A percentile compares a stretch with the other conserved stretches of the same genome.
phyloP scores from a whole-genome alignment of 768 basidiomycete species.

The Tremella mesenterica region DNA sequence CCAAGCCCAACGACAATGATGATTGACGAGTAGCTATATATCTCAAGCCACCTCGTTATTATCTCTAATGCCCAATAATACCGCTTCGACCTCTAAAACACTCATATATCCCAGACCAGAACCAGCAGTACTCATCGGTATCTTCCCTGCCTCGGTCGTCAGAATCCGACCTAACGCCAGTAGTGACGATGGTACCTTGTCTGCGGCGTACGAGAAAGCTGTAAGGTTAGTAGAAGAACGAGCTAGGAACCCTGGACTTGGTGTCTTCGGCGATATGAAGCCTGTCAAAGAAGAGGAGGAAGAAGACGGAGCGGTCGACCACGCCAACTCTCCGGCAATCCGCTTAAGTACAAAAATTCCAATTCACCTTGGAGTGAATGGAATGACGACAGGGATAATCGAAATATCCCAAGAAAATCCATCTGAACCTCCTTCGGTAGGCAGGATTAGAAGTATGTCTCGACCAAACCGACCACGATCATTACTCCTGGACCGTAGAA shows the following conservation, averaged over 20 bases:
- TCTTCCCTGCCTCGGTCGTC: slow-evolving; percentile 84
- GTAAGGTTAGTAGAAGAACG: slow-evolving; percentile 16
- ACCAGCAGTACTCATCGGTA: slow-evolving; percentile 70
- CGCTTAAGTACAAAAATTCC: too few relatives aligned
- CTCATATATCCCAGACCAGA: slow-evolving; percentile 27
- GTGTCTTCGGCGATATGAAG: slow-evolving; percentile 48
- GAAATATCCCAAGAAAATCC: background rate
- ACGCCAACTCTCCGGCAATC: background rate
- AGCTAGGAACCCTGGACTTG: slow-evolving; percentile 37
- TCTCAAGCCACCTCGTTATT: slow-evolving; percentile 46
- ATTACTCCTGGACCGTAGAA: slow-evolving; percentile 12
- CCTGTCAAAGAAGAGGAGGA: slow-evolving; percentile 61
- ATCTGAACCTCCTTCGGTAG: background rate
- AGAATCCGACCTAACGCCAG: slow-evolving; percentile 75
- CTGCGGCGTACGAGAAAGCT: slow-evolving; percentile 58
- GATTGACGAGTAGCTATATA: slow-evolving; percentile 57
- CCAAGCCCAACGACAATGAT: background rate
- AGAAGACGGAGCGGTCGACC: slow-evolving; percentile 12
- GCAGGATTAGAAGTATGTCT: background rate
- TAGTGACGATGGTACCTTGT: slow-evolving; percentile 77
- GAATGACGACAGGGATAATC: slow-evolving; percentile 4
- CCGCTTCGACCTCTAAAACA: background rate
- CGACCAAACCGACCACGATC: slow-evolving; percentile 27
- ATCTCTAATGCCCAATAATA: background rate
- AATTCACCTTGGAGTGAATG: background rate